Conservation (phyloP, 1,284 basidiomycete species). For the Ceratobasidium sp. region DNA sequence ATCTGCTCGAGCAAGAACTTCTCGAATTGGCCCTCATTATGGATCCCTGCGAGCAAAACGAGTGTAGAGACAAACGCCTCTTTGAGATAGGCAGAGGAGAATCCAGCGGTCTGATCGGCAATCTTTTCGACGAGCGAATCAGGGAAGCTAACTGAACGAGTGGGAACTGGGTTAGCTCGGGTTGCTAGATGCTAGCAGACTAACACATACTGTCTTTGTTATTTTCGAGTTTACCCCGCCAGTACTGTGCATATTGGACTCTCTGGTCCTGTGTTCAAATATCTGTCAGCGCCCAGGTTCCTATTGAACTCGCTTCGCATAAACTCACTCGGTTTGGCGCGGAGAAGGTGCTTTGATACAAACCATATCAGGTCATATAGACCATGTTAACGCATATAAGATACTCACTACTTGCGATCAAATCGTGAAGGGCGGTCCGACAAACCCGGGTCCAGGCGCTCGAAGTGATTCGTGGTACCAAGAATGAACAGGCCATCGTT, state of each 20-base stretch:
- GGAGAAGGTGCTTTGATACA: constrained; percentile 57
- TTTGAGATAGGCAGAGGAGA: constrained; percentile 86
- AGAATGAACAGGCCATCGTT: constrained; percentile 84
- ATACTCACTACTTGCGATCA: constrained; percentile 82
- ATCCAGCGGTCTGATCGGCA: constrained; percentile 69
- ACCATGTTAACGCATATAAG: neutral
- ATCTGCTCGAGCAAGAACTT: constrained; percentile 68
- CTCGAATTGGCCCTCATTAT: constrained; percentile 65
- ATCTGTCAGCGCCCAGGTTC: neutral
- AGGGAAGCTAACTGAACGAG: constrained; percentile 68
- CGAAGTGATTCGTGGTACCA: constrained; percentile 86
- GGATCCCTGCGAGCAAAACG: constrained; percentile 63
- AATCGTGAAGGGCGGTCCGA: constrained; percentile 83
- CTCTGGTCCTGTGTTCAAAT: constrained; percentile 63
- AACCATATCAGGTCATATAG: neutral
- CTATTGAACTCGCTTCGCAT: neutral
- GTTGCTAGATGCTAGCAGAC: neutral
- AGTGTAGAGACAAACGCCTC: constrained; percentile 80
- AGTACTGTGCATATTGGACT: constrained; percentile 75
- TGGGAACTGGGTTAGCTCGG: neutral
- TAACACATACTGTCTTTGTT: constrained; percentile 59
- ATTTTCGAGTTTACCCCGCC: constrained; percentile 76
- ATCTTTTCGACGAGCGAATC: constrained; percentile 71
- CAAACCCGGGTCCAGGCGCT: constrained; percentile 78
- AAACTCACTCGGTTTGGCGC: constrained; percentile 64